Evolutionary conservation across 2,329 filamentous ascomycete species (phyloP).

Genomic region (Penicillium sp.): DNA sequence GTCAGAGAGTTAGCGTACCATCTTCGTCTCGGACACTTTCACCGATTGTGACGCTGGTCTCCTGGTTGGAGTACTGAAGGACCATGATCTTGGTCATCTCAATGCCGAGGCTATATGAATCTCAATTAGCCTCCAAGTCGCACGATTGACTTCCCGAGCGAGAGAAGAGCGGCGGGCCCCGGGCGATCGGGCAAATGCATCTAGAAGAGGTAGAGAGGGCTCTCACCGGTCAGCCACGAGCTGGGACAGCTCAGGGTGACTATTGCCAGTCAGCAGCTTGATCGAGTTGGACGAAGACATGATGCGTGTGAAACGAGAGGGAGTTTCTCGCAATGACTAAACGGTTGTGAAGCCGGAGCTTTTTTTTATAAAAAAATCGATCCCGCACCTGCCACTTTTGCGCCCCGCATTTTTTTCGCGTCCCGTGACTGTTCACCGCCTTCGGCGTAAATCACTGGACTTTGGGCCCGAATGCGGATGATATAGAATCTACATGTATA

Average conservation of each 20-base stretch:
- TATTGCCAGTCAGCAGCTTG: constrained; percentile 77
- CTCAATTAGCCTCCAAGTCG: constrained; percentile 19
- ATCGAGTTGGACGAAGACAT: constrained; percentile 74
- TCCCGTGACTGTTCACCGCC: constrained; percentile 36
- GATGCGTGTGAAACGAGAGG: constrained; percentile 19
- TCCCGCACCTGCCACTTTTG: constrained; percentile 29
- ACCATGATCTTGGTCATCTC: constrained; percentile 73
- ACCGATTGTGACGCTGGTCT: constrained; percentile 78
- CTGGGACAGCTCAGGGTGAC: constrained; percentile 73
- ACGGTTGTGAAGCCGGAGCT: constrained; percentile 17
- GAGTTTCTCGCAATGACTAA: constrained; percentile 18
- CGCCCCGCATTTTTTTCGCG: constrained; percentile 35
- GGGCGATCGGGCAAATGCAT: background rate
- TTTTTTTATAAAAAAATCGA: constrained; percentile 35
- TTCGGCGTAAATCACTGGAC: background rate
- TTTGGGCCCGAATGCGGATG: background rate
- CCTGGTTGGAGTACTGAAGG: constrained; percentile 69
- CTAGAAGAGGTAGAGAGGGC: constrained; percentile 16
- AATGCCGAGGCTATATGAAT: constrained; percentile 62
- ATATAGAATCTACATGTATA: too few species aligned
- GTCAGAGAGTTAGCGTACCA: constrained; percentile 56
- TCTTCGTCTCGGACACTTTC: constrained; percentile 97
- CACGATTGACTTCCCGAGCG: constrained; percentile 2
- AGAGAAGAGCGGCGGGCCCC: constrained; percentile 5
- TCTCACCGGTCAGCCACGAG: constrained; percentile 70